Base-by-base conservation (phyloP, 345 rosid genomes). In the Aquilaria yunnanensis region DNA sequence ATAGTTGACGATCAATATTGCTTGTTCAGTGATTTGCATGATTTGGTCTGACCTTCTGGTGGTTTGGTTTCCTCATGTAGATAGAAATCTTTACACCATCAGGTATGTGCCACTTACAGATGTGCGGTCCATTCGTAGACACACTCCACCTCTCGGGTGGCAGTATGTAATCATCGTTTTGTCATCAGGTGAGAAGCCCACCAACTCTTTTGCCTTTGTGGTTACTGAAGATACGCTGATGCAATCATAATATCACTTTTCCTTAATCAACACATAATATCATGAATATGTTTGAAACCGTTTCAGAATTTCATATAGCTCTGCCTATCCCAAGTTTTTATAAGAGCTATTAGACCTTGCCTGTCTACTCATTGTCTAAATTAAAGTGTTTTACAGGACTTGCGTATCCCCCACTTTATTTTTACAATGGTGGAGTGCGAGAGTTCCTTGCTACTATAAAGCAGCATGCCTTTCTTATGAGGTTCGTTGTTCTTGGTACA, bases 101-200 rank as follows among this genome's bases (percentile, higher is more conserved):
- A 84, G 78, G 52, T 89, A 85, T 14, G 79, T 87, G 70, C 87
- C 96, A 8, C 84, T 91, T 72, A 59, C 84, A 1, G 97, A 95
- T 4, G 88, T 95, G 61, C 78, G 92, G 72, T 89, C 96, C 31
- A 89, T 95, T 64, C 80, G 86, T 33, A 75, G 96, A 56, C 96
- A 91, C 62, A 84, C 92, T 63, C 99, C 97, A 8, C 73, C 97
- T 60, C 61, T 95, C n/a, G 99, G 96, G 56, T 95, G 99, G 96
- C 99, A 91, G 75, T 91, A 85, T 78, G 80, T 91, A 14, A 95
- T 95, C 51, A 78, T 89, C 59, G 96, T 95, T 59, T 66, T 89
- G 74, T 84, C 97, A 63, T 82, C 99, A 75, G 99, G 99, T 95
- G 72, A 65, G 67, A 37, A 34, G 57, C 46, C 32, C 4, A 3